A percentile compares a stretch with the other conserved stretches of the same genome.
phyloP scores from a whole-genome alignment of 495 filamentous ascomycete species.

The Rhizodiscina lignyota region DNA sequence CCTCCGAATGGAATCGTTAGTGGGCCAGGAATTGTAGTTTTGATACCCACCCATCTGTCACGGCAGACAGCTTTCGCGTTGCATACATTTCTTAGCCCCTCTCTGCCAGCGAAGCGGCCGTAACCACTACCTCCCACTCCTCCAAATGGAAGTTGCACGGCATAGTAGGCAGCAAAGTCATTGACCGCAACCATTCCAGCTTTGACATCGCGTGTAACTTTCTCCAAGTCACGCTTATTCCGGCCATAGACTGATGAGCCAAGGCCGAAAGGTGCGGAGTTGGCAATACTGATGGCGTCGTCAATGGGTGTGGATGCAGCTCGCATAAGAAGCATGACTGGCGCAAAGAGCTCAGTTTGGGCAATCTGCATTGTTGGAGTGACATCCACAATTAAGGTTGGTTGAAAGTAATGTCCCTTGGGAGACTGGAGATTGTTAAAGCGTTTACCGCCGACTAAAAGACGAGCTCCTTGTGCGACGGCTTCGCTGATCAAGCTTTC shows the following conservation, averaged over 20 bases:
- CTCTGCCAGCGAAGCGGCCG: constrained; percentile 80
- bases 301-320: constrained; percentile 44
- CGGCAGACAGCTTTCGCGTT: constrained; percentile 75
- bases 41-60: constrained; percentile 48
- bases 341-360: constrained; percentile 81
- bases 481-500: constrained; percentile 54
- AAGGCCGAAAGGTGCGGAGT: constrained; percentile 20
- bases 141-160: constrained; percentile 85
- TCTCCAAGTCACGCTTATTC: constrained; percentile 29
- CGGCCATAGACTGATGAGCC: constrained; percentile 50
- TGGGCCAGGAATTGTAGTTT: constrained; percentile 60
- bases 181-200: constrained; percentile 88
- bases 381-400: constrained; percentile 80
- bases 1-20: constrained; percentile 56
- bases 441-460: constrained; percentile 67
- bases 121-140: constrained; percentile 78
- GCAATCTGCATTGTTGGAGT: constrained; percentile 49
- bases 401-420: constrained; percentile 76
- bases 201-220: constrained; percentile 49
- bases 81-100: constrained; percentile 69
- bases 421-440: constrained; percentile 51
- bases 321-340: constrained; percentile 70
- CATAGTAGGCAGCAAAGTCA: constrained; percentile 85
- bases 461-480: constrained; percentile 55
- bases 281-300: constrained; percentile 16